A percentile compares a stretch with the other conserved stretches of the same genome.
These are phyloP conservation scores for Zygnema circumcarinatum DNA, from an alignment of 139 green algal species.

Conservation along the genomic window DNA sequence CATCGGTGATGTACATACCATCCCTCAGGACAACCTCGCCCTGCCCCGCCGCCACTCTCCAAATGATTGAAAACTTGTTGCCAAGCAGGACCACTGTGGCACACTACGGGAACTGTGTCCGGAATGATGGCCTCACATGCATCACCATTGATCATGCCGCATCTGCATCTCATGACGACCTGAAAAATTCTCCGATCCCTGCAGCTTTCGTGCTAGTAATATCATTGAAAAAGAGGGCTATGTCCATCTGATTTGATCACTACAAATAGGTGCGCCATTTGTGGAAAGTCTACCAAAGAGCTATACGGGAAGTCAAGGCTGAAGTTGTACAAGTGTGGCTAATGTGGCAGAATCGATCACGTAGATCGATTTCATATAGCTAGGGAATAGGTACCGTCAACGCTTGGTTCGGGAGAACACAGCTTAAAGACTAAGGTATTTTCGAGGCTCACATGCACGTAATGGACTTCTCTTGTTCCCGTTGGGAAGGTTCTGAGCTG, in stretches of 20 bases:
- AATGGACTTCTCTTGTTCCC: conserved; percentile 27
- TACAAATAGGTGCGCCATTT: no score
- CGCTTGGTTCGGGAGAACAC: not conserved
- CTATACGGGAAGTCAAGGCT: no score
- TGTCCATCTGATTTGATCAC: no score
- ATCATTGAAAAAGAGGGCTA: no score
- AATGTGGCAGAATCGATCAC: no score
- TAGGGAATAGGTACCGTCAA: conserved; percentile 15
- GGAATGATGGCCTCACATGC: not conserved
- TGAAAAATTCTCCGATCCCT: not conserved
- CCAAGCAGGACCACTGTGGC: not conserved
- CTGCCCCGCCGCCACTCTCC: conserved; percentile 43
- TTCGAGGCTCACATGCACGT: conserved; percentile 38
- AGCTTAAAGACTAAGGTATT: no score
- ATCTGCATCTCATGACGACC: not conserved
- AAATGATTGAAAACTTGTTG: not conserved
- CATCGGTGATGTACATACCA: conserved; percentile 67
- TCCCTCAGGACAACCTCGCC: conserved; percentile 75
- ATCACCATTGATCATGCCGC: not conserved
- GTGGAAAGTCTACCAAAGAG: no score
- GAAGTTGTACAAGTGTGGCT: no score
- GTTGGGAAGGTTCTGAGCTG: conserved; percentile 36
- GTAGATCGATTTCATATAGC: no score
- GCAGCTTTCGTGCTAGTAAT: not conserved
- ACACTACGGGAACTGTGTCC: not conserved